Conservation (phyloP, 2,329 filamentous ascomycete species). For the Anisogramma anomala region DNA sequence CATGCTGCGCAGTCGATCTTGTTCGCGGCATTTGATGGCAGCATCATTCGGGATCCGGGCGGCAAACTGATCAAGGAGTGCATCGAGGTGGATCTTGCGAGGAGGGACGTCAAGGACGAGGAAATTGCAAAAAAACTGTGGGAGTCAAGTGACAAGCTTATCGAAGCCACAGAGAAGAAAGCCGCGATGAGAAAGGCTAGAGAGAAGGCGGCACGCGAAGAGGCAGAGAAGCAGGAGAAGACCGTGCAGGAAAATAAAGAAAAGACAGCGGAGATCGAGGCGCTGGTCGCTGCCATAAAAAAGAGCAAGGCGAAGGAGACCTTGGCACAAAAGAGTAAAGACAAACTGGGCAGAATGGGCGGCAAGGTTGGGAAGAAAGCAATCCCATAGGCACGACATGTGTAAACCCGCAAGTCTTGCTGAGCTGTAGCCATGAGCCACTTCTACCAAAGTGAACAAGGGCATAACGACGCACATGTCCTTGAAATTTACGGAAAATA, state of each 20-base stretch:
- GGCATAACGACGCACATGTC: too few species aligned
- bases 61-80: constrained; percentile 83
- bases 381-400: too few species aligned
- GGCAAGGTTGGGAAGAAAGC: constrained; percentile 15
- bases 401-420: too few species aligned
- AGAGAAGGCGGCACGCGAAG: constrained; percentile 26
- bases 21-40: constrained; percentile 72
- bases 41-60: constrained; percentile 51
- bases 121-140: constrained; percentile 73
- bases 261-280: constrained; percentile 22
- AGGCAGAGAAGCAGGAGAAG: constrained; percentile 25
- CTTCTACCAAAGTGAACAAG: too few species aligned
- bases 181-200: constrained; percentile 47
- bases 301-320: constrained; percentile 27
- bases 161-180: constrained; percentile 72
- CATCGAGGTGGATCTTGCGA: constrained; percentile 57
- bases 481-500: too few species aligned
- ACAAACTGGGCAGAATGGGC: constrained; percentile 14
- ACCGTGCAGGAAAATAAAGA: constrained; percentile 20
- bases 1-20: constrained; percentile 82
- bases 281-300: constrained; percentile 34
- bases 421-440: too few species aligned
- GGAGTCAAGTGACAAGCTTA: constrained; percentile 76
- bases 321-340: too few species aligned
- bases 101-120: constrained; percentile 67